Conservation (phyloP, 257 asterid genomes). For the Jasminum sambac region DNA sequence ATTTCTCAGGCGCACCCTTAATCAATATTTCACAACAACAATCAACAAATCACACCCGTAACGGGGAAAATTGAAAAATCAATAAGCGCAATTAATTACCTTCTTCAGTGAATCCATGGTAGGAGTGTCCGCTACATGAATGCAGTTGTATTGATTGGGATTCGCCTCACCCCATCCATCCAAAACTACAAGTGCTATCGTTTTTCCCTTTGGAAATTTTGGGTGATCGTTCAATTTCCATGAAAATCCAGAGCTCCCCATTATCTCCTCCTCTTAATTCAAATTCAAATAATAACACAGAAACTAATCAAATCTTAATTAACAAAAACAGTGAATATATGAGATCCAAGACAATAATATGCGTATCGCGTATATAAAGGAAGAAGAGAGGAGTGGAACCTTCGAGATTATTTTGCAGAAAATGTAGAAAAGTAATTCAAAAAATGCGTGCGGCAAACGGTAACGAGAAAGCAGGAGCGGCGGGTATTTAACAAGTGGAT, state of each 20-base stretch:
- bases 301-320: neutral
- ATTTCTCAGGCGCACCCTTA: conserved; percentile 88
- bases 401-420: neutral
- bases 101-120: conserved; percentile 92
- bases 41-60: conserved; percentile 17
- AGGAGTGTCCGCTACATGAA: conserved; percentile 92
- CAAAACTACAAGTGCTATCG: conserved; percentile 75
- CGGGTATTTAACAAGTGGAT: neutral
- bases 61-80: neutral
- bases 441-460: no score
- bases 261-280: conserved; percentile 37
- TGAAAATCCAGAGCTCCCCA: conserved; percentile 78
- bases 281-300: conserved; percentile 9
- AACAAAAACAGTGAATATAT: conserved; percentile 13
- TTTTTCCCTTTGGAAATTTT: conserved; percentile 80
- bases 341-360: conserved; percentile 25
- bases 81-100: conserved; percentile 34
- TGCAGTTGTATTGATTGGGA: conserved; percentile 80
- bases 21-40: conserved; percentile 28
- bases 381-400: neutral
- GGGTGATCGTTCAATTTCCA: conserved; percentile 92
- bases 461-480: no score
- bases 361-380: neutral
- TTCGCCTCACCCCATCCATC: conserved; percentile 99
- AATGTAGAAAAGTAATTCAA: neutral